Evolutionary conservation across 2,329 filamentous ascomycete species (phyloP), one percentile per base, ranked within the genome.

Genomic region (Arthrinium phaeospermum): DNA sequence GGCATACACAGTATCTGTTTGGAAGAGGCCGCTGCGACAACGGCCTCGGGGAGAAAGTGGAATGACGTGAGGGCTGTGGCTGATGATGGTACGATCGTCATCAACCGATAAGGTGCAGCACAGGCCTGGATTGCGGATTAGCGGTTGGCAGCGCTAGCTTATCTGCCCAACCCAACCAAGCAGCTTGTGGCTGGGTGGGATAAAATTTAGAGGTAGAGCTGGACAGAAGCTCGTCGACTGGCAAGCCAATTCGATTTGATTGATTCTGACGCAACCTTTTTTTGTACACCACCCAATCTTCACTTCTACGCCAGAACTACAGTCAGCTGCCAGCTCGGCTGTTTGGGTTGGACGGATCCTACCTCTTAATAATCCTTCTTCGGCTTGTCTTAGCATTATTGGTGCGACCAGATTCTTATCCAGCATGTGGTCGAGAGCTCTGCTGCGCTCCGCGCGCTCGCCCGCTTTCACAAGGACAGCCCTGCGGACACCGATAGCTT

Each of bases 361-460:
- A 7, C 22, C 53, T 61, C 53, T 61, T 22, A 61, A 37, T 61
- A 37, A 37, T 61, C 53, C 51, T 30, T 30, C 24, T 4, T 14
- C 24, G 13, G 13, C 53, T 61, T 16, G 53, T 37, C 16, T n/a
- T 61, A n/a, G 57, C 22, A 19, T 41, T 41, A n/a, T 64, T 41
- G 57, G 57, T 64, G 57, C 57, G 47, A 30, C 69, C 47, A 37
- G 37, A 49, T 57, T 67, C 24, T n/a, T 67, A 68, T 67, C 70
- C 75, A 80, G 75, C 76, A 85, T 85, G 83, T 75, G 84, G 75
- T 81, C 82, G 51, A 80, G 82, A 80, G 79, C 81, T 72, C 78
- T 83, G 69, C 77, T 79, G 78, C 82, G 81, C 77, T 81, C 81
- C 73, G 80, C 80, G 76, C 80, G 80, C 71, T 77, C 78, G 71